Percentiles rank a stretch among this genome's conserved stretches.
These are phyloP conservation scores for Cardamine chenopodiifolia DNA, from an alignment of 345 rosid species.

Conservation along the genomic window DNA sequence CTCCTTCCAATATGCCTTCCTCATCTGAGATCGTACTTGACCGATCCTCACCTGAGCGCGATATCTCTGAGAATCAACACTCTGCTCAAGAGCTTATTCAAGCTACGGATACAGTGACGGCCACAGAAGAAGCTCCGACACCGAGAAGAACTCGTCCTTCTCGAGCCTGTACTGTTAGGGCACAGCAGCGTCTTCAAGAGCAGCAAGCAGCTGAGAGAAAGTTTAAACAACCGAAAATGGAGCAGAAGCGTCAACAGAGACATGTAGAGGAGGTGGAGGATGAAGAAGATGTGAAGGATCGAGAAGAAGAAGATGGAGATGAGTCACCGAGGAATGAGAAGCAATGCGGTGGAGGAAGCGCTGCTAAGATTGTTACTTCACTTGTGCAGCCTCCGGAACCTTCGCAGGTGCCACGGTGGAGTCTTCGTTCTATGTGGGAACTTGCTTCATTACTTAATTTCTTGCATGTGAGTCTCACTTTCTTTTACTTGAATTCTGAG, in stretches of 20 bases:
- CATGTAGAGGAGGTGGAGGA: conserved; percentile 59
- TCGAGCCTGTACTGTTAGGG: conserved; percentile 86
- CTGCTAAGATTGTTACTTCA: conserved; percentile 62
- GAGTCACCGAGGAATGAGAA: conserved; percentile 50
- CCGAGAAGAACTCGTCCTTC: conserved; percentile 76
- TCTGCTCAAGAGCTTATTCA: conserved; percentile 3
- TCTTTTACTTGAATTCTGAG: neutral
- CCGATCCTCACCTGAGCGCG: conserved; percentile 53
- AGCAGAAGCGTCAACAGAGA: conserved; percentile 55
- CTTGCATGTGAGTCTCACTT: conserved; percentile 77
- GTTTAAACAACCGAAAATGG: conserved; percentile 55
- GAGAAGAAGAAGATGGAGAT: conserved; percentile 30
- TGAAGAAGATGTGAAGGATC: conserved; percentile 43
- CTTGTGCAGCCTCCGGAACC: conserved; percentile 74
- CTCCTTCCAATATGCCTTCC: conserved; percentile 45
- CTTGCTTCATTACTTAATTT: conserved; percentile 89
- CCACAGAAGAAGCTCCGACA: conserved; percentile 4
- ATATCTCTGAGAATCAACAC: conserved; percentile 41
- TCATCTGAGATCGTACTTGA: conserved; percentile 45
- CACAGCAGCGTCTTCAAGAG: conserved; percentile 68
- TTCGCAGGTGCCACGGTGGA: conserved; percentile 80
- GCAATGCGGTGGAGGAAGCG: conserved; percentile 54
- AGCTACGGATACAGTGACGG: conserved; percentile 16
- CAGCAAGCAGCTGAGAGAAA: conserved; percentile 62
- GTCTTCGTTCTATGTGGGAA: conserved; percentile 92